phyloP scores from a whole-genome alignment of 345 rosid species.

The Psidium friedrichsthalianum region DNA sequence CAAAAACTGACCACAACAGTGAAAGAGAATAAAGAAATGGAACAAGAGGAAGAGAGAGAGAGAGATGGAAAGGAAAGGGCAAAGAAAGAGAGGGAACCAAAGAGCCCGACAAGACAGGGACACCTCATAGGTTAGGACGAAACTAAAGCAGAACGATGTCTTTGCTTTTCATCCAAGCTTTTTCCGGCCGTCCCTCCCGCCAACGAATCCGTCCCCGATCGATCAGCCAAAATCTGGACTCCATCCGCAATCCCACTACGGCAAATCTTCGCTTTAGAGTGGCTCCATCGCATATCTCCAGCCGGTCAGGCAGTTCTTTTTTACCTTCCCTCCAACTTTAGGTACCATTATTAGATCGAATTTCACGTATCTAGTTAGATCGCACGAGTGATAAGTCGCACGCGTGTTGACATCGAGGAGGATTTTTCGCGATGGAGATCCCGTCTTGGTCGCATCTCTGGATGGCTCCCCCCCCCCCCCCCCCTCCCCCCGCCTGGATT shows the following conservation, averaged over 20 bases:
- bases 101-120: background rate
- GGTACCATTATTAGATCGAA: background rate
- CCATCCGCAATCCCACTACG: background rate
- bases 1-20: background rate
- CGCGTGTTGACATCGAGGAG: background rate
- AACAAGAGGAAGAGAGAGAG: background rate
- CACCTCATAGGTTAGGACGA: background rate
- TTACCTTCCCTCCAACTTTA: background rate
- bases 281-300: background rate
- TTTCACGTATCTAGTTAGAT: background rate
- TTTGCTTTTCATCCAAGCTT: background rate
- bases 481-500: background rate
- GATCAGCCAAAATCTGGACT: background rate
- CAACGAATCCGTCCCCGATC: background rate
- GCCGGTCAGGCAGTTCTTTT: background rate
- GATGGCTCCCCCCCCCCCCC: background rate
- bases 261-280: background rate
- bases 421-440: background rate
- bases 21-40: background rate
- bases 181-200: background rate
- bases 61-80: background rate
- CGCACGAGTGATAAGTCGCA: background rate
- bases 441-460: background rate
- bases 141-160: background rate
- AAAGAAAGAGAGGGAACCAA: background rate